These are phyloP conservation scores for Pythium vanterpoolii DNA, from an alignment of 352 stramenopile species.

Conservation along the genomic window DNA sequence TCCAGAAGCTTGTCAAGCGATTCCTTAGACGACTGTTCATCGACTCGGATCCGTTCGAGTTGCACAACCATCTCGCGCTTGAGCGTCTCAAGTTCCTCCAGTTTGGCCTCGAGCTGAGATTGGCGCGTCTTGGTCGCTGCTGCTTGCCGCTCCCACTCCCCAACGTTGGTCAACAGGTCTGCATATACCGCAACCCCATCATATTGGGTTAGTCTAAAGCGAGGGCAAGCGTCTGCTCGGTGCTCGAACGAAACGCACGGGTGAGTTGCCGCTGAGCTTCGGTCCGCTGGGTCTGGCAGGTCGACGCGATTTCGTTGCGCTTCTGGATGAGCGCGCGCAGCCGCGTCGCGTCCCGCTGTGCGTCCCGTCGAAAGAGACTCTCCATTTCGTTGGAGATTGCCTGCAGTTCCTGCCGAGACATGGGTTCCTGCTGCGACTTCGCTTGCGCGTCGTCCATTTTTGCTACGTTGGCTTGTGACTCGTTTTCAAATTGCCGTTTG, in stretches of 20 bases:
- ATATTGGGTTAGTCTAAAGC: not conserved
- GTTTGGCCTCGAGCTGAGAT: conserved; percentile 46
- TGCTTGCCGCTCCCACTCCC: conserved; percentile 65
- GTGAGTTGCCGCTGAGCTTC: conserved; percentile 50
- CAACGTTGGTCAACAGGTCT: conserved; percentile 62
- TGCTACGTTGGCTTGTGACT: conserved; percentile 8
- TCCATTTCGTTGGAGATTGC: conserved; percentile 68
- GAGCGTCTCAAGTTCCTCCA: conserved; percentile 61
- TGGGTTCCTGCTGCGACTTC: conserved; percentile 13
- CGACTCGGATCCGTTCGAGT: conserved; percentile 59
- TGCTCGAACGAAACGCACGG: conserved; percentile 28
- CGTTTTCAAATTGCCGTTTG: conserved; percentile 7
- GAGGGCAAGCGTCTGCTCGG: not conserved
- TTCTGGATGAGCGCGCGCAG: conserved; percentile 55
- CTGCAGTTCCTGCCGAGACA: conserved; percentile 66
- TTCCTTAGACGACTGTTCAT: conserved; percentile 69
- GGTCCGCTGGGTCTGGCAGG: conserved; percentile 39
- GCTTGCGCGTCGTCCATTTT: conserved; percentile 13
- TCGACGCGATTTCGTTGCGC: conserved; percentile 53
- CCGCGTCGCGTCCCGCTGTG: conserved; percentile 48
- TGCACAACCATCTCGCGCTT: conserved; percentile 67
- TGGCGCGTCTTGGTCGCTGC: conserved; percentile 37
- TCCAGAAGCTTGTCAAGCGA: conserved; percentile 55
- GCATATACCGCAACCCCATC: not conserved
- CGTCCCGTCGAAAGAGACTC: conserved; percentile 56